These are phyloP conservation scores for Agarophyton chilense DNA, from an alignment of 23 red algal genomes.

Conservation along the genomic window DNA sequence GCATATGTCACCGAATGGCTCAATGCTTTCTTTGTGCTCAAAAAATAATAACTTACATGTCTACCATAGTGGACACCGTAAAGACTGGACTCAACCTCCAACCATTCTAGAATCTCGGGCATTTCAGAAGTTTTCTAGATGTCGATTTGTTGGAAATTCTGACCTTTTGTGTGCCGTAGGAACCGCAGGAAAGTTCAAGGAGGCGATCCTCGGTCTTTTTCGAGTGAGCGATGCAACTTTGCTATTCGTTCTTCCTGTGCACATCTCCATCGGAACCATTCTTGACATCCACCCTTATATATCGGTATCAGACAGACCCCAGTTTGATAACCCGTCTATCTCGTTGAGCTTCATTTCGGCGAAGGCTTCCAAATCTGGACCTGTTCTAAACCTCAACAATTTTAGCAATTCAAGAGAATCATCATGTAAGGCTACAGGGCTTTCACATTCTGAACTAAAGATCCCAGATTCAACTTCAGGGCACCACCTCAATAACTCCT, in stretches of 20 bases:
- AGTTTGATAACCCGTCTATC: neutral
- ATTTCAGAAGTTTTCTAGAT: neutral
- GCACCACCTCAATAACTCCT: too few species aligned
- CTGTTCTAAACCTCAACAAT: neutral
- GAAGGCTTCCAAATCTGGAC: neutral
- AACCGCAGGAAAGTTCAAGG: neutral
- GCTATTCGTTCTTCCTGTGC: neutral
- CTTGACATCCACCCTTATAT: constrained; percentile 4
- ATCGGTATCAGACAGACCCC: neutral
- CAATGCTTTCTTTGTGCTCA: neutral
- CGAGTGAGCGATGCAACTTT: neutral
- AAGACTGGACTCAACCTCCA: neutral
- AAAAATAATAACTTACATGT: neutral
- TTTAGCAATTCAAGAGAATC: neutral
- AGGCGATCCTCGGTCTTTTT: neutral
- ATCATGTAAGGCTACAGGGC: neutral
- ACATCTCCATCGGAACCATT: neutral
- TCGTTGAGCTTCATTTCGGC: neutral
- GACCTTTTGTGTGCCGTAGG: constrained; percentile 6
- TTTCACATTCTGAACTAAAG: neutral
- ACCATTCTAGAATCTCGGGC: neutral
- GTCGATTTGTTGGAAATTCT: neutral
- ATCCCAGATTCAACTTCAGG: neutral
- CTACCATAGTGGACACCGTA: neutral
- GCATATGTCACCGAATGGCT: neutral